Evolutionary conservation across 371 early-diverging fungal genomes (phyloP).

Genomic region (Nematocida parisii): DNA sequence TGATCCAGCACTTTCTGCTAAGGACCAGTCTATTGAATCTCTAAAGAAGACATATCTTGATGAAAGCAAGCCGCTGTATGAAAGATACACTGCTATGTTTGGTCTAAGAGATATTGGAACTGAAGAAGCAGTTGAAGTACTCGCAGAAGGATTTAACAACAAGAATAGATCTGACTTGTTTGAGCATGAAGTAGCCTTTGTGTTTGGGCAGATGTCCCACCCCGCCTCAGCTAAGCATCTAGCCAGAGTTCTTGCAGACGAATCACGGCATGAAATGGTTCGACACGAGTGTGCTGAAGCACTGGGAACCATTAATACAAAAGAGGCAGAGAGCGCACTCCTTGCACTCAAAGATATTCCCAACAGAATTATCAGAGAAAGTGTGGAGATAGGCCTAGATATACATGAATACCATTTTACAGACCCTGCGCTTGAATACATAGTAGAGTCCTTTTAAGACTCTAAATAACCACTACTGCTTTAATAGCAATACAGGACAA

Average conservation of each 20-base stretch:
- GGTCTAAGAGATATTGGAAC: slow-evolving; percentile 80
- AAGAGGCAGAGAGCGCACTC: slow-evolving; percentile 78
- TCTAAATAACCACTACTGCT: background rate
- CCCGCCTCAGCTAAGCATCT: slow-evolving; percentile 81
- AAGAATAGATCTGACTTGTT: slow-evolving; percentile 75
- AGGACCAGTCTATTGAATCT: slow-evolving; percentile 75
- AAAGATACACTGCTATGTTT: slow-evolving; percentile 96
- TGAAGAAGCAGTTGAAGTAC: slow-evolving; percentile 78
- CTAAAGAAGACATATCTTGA: slow-evolving; percentile 76
- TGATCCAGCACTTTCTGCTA: slow-evolving; percentile 68
- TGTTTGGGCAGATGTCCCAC: slow-evolving; percentile 95
- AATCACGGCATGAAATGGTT: slow-evolving; percentile 84
- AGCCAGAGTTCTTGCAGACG: slow-evolving; percentile 74
- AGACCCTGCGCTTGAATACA: slow-evolving; percentile 48
- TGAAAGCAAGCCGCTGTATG: slow-evolving; percentile 75
- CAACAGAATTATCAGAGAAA: slow-evolving; percentile 85
- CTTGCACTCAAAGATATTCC: slow-evolving; percentile 75
- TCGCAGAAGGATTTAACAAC: slow-evolving; percentile 78
- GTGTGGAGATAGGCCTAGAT: slow-evolving; percentile 88
- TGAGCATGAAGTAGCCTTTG: slow-evolving; percentile 91
- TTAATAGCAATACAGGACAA: no score
- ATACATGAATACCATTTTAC: slow-evolving; percentile 82
- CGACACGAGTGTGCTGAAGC: slow-evolving; percentile 99
- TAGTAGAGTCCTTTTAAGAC: slow-evolving; percentile 1
- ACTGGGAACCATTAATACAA: slow-evolving; percentile 90